Conservation (phyloP, 2,329 filamentous ascomycete genomes). For the Geosmithia flava region DNA sequence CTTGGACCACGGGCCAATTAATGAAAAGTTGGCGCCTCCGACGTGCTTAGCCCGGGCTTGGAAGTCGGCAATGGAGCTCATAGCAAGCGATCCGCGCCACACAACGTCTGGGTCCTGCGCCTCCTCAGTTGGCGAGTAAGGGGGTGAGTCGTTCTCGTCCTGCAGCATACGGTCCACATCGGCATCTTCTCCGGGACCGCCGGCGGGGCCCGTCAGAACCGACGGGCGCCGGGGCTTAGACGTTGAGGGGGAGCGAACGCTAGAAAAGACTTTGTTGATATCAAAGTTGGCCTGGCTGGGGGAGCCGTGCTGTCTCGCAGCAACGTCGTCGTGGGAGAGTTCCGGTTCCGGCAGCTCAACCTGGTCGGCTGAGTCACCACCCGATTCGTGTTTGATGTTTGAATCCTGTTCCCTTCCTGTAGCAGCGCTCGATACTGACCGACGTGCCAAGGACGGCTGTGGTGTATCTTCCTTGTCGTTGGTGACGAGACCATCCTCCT, state of each 20-base stretch:
- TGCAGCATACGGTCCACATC: constrained; percentile 85
- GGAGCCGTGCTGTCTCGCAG: constrained; percentile 33
- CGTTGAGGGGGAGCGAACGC: constrained; percentile 61
- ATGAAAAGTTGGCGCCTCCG: constrained; percentile 66
- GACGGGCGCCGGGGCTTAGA: constrained; percentile 34
- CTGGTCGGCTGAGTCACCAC: constrained; percentile 9
- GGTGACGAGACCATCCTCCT: constrained; percentile 48
- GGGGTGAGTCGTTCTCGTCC: constrained; percentile 67
- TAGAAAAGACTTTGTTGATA: constrained; percentile 75
- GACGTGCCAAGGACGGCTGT: constrained; percentile 11
- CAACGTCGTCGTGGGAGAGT: constrained; percentile 27
- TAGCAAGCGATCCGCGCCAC: constrained; percentile 65
- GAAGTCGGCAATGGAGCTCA: constrained; percentile 69
- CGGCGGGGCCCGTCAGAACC: constrained; percentile 28
- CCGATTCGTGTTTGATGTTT: constrained; percentile 22
- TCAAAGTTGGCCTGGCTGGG: constrained; percentile 56
- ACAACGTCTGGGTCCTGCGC: constrained; percentile 55
- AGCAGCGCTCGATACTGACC: background rate
- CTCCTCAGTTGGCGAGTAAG: constrained; percentile 72
- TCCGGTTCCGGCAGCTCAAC: constrained; percentile 17
- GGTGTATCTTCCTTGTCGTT: constrained; percentile 15
- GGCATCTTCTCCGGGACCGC: constrained; percentile 60
- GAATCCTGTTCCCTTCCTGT: constrained; percentile 4
- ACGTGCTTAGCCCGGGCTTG: constrained; percentile 68
- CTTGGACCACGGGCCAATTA: constrained; percentile 56